Conservation (phyloP, 2,329 filamentous ascomycete species). For the Claviceps pazoutovae region DNA sequence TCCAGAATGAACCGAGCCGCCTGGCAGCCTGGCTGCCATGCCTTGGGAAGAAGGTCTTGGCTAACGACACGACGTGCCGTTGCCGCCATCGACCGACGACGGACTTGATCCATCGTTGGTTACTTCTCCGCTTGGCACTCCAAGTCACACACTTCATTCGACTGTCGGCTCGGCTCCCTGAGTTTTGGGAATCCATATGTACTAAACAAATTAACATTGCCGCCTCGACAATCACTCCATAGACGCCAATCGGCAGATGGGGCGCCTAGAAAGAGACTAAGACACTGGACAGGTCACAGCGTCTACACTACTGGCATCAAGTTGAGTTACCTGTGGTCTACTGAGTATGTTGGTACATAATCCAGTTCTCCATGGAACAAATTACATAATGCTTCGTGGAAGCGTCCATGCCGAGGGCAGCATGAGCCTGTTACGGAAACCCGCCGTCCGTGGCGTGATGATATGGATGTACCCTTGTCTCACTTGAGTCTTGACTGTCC, state of each 20-base stretch:
- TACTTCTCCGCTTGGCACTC: neutral
- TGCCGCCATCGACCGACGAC: neutral
- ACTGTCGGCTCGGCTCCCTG: neutral
- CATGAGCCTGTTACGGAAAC: too few species aligned
- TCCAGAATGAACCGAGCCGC: neutral
- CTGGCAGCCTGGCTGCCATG: neutral
- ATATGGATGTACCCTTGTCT: too few species aligned
- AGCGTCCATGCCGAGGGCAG: too few species aligned
- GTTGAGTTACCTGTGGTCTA: too few species aligned
- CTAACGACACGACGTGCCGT: conserved; percentile 1
- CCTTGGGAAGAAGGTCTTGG: neutral
- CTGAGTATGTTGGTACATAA: too few species aligned
- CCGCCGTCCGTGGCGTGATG: too few species aligned
- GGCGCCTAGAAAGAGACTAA: neutral
- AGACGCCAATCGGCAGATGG: neutral
- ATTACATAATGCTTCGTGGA: too few species aligned
- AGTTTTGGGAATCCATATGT: neutral
- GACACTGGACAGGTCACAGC: too few species aligned
- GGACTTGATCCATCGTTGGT: neutral
- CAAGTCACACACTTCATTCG: neutral
- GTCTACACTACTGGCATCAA: too few species aligned
- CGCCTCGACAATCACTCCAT: neutral
- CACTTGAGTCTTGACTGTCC: too few species aligned
- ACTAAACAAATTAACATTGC: too few species aligned
- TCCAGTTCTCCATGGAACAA: too few species aligned